A percentile compares a stretch with the other conserved stretches of the same genome.
Conservation (phyloP, 2,329 filamentous ascomycete species). For the Claviceps digitariae region DNA sequence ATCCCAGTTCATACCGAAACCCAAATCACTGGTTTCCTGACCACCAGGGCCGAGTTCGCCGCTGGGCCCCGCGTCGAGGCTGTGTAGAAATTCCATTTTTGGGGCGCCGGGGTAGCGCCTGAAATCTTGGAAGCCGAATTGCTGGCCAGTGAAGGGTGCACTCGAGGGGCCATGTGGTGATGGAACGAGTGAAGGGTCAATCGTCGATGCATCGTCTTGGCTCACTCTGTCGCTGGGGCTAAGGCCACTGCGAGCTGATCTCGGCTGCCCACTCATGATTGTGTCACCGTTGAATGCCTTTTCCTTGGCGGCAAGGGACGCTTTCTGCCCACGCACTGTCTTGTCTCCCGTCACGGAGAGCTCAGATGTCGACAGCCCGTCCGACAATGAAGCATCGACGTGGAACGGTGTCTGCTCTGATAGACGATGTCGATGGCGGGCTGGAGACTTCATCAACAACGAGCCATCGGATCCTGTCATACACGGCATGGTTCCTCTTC, state of each 20-base stretch:
- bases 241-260: constrained; percentile 15
- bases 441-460: constrained; percentile 7
- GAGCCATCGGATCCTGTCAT: constrained; percentile 15
- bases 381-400: constrained; percentile 24
- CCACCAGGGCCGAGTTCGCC: constrained; percentile 21
- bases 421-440: constrained; percentile 15
- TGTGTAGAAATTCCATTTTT: constrained; percentile 40
- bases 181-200: constrained; percentile 30
- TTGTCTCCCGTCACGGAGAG: constrained; percentile 23
- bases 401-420: constrained; percentile 20
- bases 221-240: constrained; percentile 18
- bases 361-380: constrained; percentile 27
- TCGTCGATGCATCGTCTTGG: constrained; percentile 16
- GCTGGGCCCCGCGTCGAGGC: constrained; percentile 22
- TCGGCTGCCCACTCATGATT: constrained; percentile 15
- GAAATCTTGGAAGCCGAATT: constrained; percentile 19
- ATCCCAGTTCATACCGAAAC: constrained; percentile 53
- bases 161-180: constrained; percentile 25
- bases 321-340: constrained; percentile 12
- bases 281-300: constrained; percentile 22
- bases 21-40: constrained; percentile 45
- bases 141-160: constrained; percentile 19
- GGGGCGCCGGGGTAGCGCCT: constrained; percentile 35
- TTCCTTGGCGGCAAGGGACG: constrained; percentile 25
- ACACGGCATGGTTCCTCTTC: constrained; percentile 18